phyloP scores from a whole-genome alignment of 176 grass and related monocot genomes.

The Carex parvula region DNA sequence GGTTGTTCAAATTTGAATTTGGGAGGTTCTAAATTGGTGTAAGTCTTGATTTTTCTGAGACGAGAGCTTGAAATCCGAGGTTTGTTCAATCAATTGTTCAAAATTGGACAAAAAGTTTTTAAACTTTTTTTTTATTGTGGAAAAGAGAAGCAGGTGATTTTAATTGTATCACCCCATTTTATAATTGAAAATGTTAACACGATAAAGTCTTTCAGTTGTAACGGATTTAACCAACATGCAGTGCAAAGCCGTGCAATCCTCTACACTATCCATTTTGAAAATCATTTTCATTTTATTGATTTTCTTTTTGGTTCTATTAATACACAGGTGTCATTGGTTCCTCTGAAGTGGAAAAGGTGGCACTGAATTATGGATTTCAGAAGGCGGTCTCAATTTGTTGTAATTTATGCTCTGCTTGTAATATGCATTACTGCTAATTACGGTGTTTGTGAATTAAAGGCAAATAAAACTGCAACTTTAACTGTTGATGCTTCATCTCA shows the following conservation, averaged over 20 bases:
- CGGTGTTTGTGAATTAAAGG: conserved; percentile 27
- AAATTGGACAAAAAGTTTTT: neutral
- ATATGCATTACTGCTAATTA: conserved; percentile 28
- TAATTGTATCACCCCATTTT: neutral
- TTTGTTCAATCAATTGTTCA: neutral
- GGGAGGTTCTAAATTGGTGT: neutral
- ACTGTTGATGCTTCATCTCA: conserved; percentile 45
- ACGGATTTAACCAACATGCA: neutral
- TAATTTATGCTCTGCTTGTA: conserved; percentile 20
- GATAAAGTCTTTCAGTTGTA: conserved; percentile 19
- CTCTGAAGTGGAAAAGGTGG: neutral
- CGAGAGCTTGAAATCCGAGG: neutral
- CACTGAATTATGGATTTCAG: conserved; percentile 26
- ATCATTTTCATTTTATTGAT: neutral
- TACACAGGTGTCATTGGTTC: conserved; percentile 15
- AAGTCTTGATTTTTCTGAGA: neutral
- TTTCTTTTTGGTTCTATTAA: conserved; percentile 12
- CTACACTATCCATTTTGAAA: conserved; percentile 15
- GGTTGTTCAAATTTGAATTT: neutral
- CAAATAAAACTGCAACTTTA: conserved; percentile 35
- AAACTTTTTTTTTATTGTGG: neutral
- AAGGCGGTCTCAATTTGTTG: neutral
- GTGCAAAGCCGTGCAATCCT: neutral
- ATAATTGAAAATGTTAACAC: neutral
- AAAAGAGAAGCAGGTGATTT: neutral